A percentile compares a stretch with the other conserved stretches of the same genome.
Conservation (phyloP, 148 eudicot genomes). For the Heliosperma pusillum region DNA sequence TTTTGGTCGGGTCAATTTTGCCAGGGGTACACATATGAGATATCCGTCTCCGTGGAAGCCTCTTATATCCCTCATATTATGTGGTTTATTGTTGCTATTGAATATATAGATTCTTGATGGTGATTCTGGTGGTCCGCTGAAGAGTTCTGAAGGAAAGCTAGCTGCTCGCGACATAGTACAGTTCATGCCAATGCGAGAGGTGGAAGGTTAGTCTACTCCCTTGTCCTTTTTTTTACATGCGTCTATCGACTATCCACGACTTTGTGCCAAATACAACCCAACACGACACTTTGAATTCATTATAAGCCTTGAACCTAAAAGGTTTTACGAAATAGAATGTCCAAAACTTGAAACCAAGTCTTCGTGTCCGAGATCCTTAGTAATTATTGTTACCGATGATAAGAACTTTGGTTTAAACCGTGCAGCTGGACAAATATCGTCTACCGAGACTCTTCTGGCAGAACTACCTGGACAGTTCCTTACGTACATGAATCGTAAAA, state of each 20-base stretch:
- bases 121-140: constrained; percentile 44
- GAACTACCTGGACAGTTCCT: constrained; percentile 17
- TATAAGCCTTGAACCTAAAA: no score
- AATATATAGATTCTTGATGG: constrained; percentile 8
- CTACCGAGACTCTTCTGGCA: constrained; percentile 13
- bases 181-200: constrained; percentile 72
- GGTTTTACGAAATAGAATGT: no score
- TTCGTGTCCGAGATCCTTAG: no score
- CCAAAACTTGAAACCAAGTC: neutral
- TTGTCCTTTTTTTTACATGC: neutral
- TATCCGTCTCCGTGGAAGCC: no score
- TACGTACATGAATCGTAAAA: constrained; percentile 10
- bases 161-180: constrained; percentile 77
- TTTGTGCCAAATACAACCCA: no score
- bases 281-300: no score
- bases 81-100: neutral
- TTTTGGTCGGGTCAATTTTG: no score
- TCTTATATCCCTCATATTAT: no score
- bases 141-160: constrained; percentile 58
- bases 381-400: no score
- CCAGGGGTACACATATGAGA: no score
- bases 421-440: constrained; percentile 12
- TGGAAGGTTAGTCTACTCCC: constrained; percentile 37
- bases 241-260: no score
- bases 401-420: neutral